Base-by-base conservation (phyloP, 305 asterid genomes). In the Solanum hybrid region DNA sequence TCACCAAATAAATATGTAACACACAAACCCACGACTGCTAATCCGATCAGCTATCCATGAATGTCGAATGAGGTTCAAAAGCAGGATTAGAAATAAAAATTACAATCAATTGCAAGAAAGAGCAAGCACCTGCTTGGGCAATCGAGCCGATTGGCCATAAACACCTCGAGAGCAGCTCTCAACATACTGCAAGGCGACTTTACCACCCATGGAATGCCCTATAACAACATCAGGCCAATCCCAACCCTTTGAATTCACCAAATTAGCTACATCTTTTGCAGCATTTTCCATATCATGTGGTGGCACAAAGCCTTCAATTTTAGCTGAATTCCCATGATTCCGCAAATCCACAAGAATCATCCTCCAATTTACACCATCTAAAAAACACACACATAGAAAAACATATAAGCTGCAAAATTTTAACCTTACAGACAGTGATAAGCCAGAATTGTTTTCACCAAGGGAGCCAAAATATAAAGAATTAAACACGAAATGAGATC, bases 201-300 rank as follows among this genome's bases (percentile, higher is more conserved):
- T 97, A 13, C 99, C 99, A 27, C 99, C 99, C 96, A 97, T 90
- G 69, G 99, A 97, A 90, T 97, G 99, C 22, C 99, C 99, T 29
- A 97, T 92, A 51, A 97, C 98, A n/a, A 95, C 98, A 91, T 97
- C 99, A 17, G 99, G 99, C 96, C 96, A 96, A 86, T 91, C 91
- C 99, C 99, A 96, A 82, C 96, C 95, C 77, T 93, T 93, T 11
- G 94, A 91, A 86, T 91, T 92, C 81, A 95, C 94, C 94, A 97
- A 90, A 95, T 95, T 84, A 66, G 97, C 96, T 89, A 97, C 92
- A 93, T 97, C 99, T 37, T 94, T 92, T 0, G 99, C 98, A n/a
- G 99, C 95, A 89, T 93, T 94, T 91, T 92, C 95, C 93, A 96
- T 92, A 87, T 93, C 91, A 73, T 96, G 99, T 17, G 98, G 98